These are phyloP conservation scores for Rhizophlyctis rosea DNA, from an alignment of 192 early-diverging fungal genomes.

Conservation along the genomic window DNA sequence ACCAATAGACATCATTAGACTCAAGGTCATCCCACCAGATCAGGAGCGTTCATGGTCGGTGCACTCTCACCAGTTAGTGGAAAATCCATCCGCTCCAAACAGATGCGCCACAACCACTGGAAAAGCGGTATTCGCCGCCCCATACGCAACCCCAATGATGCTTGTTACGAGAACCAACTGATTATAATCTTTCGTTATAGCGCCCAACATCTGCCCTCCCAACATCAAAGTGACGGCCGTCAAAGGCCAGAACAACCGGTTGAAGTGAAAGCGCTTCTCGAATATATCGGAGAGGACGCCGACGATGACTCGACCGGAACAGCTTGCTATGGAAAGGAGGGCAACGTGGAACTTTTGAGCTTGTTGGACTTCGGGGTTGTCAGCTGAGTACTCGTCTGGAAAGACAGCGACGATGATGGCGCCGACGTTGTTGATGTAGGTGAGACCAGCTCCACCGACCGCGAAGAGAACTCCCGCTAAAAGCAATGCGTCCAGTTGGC, in stretches of 20 bases:
- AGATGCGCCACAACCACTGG: constrained; percentile 37
- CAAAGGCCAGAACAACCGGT: constrained; percentile 20
- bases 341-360: constrained; percentile 34
- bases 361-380: constrained; percentile 1
- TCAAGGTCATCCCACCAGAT: background rate
- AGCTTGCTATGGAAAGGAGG: constrained; percentile 35
- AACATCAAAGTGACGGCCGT: constrained; percentile 16
- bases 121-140: constrained; percentile 25
- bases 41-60: no score
- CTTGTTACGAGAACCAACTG: background rate
- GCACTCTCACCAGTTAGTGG: constrained; percentile 34
- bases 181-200: background rate
- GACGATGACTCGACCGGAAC: constrained; percentile 32
- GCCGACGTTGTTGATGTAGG: constrained; percentile 51
- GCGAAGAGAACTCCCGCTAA: constrained; percentile 22
- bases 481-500: constrained; percentile 8
- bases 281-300: constrained; percentile 35
- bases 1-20: background rate
- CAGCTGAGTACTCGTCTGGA: background rate
- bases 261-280: constrained; percentile 1
- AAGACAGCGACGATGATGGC: constrained; percentile 28
- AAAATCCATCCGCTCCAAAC: constrained; percentile 36
- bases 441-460: constrained; percentile 39
- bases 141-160: constrained; percentile 36
- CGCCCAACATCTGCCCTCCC: background rate